These are phyloP conservation scores for Kwoniella heveanensis DNA, from an alignment of 768 basidiomycete genomes.

Conservation along the genomic window DNA sequence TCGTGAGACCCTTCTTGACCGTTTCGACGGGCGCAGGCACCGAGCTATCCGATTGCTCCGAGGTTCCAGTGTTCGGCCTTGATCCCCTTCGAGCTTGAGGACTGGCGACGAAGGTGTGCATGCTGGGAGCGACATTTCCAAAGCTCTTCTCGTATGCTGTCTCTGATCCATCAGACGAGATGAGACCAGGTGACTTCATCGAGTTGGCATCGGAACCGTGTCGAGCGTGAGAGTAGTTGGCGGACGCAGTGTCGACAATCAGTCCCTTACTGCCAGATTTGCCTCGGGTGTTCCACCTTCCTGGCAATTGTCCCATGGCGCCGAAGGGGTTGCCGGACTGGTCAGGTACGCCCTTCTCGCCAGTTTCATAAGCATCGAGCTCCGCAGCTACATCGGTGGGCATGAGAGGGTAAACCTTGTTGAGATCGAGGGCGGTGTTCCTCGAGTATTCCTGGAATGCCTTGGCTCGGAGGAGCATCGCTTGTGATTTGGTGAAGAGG, in stretches of 20 bases:
- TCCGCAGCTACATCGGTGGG: conserved; percentile 45
- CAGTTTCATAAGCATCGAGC: conserved; percentile 37
- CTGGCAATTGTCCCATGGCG: conserved; percentile 9
- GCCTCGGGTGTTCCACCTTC: conserved; percentile 15
- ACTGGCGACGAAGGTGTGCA: conserved; percentile 7
- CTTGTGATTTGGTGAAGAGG: conserved; percentile 53
- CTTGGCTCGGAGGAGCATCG: conserved; percentile 41
- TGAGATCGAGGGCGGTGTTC: conserved; percentile 31
- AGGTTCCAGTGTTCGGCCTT: conserved; percentile 18
- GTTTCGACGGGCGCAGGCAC: conserved; percentile 18
- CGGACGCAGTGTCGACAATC: conserved; percentile 15
- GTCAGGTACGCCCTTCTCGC: conserved; percentile 26
- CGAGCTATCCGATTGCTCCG: conserved; percentile 12
- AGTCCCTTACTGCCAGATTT: conserved; percentile 16
- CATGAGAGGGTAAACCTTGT: conserved; percentile 36
- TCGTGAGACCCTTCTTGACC: conserved; percentile 28
- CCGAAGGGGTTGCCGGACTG: conserved; percentile 11
- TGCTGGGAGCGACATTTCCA: conserved; percentile 7
- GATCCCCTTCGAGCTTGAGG: conserved; percentile 18
- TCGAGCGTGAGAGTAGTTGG: conserved; percentile 7
- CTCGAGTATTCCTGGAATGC: conserved; percentile 38
- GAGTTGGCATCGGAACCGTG: conserved; percentile 12
- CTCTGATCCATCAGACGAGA: conserved; percentile 20
- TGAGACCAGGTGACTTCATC: conserved; percentile 11
- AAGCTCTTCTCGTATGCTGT: conserved; percentile 26